A percentile compares a stretch with the other conserved stretches of the same genome.
Evolutionary conservation across 202 grass and related monocot genomes (phyloP).

Genomic region (Elaeis oleifera): DNA sequence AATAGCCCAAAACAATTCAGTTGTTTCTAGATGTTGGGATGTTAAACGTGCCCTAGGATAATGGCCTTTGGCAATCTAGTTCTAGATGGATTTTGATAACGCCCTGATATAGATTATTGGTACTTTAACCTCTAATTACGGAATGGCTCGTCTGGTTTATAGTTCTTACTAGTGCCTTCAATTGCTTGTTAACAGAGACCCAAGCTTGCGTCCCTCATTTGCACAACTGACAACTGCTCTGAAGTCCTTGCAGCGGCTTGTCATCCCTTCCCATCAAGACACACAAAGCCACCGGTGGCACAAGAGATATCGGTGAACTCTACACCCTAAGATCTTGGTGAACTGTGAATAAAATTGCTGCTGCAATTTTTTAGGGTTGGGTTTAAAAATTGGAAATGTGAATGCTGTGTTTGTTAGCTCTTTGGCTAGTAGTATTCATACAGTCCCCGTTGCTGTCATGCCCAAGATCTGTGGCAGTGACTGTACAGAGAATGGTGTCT

Average conservation of each 20-base stretch:
- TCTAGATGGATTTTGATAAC: too few species aligned
- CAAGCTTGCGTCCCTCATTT: conserved; percentile 81
- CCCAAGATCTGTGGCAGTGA: conserved; percentile 23
- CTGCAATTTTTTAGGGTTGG: conserved; percentile 23
- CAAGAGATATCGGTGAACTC: conserved; percentile 91
- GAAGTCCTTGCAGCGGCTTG: conserved; percentile 75
- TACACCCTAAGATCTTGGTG: conserved; percentile 42
- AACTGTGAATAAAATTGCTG: conserved; percentile 34
- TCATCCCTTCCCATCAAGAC: conserved; percentile 54
- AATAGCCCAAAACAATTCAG: too few species aligned
- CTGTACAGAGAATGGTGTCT: conserved; percentile 43
- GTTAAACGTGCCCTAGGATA: too few species aligned
- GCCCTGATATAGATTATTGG: too few species aligned
- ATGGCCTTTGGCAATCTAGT: too few species aligned
- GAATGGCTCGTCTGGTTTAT: too few species aligned
- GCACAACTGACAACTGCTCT: conserved; percentile 60
- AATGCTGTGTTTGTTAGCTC: conserved; percentile 17
- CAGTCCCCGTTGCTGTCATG: conserved; percentile 33
- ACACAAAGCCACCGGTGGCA: conserved; percentile 46
- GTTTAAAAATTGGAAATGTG: conserved; percentile 35
- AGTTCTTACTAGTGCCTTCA: too few species aligned
- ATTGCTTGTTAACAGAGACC: conserved; percentile 43
- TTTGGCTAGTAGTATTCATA: conserved; percentile 24
- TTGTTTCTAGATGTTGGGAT: too few species aligned
- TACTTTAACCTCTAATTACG: too few species aligned